A percentile compares a stretch with the other conserved stretches of the same genome.
Conservation (phyloP, 148 eudicot species). For the Camellia sinensis region DNA sequence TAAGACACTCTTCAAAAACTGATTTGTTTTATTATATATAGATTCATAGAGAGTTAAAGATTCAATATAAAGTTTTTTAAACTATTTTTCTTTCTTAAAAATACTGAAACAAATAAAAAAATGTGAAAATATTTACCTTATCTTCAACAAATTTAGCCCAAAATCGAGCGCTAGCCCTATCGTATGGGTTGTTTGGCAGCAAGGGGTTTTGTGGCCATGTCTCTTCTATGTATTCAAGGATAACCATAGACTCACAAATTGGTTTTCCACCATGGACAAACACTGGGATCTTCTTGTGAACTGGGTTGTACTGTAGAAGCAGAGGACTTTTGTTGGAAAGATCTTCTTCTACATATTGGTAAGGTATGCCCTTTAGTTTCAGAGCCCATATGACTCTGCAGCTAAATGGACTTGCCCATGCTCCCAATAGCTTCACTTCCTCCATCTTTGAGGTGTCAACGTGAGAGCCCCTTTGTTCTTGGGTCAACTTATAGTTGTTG, state of each 20-base stretch:
- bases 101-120: background rate
- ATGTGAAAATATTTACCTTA: slow-evolving; percentile 4
- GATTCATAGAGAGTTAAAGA: too few relatives aligned
- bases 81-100: background rate
- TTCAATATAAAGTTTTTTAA: too few relatives aligned
- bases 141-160: slow-evolving; percentile 32
- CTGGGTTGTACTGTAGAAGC: slow-evolving; percentile 13
- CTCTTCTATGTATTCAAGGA: slow-evolving; percentile 16
- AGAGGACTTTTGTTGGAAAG: background rate
- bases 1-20: too few relatives aligned
- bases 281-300: slow-evolving; percentile 16
- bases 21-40: too few relatives aligned
- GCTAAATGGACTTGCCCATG: background rate
- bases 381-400: slow-evolving; percentile 10
- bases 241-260: background rate
- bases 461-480: background rate
- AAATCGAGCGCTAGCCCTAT: slow-evolving; percentile 22
- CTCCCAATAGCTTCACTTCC: slow-evolving; percentile 8
- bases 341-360: slow-evolving; percentile 15
- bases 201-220: slow-evolving; percentile 29
- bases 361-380: slow-evolving; percentile 4
- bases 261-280: slow-evolving; percentile 19
- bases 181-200: slow-evolving; percentile 23
- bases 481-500: background rate
- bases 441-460: background rate